A percentile compares a stretch with the other conserved stretches of the same genome.
Conservation (phyloP, 371 early-diverging fungal species). For the Apophysomyces trapeziformis region DNA sequence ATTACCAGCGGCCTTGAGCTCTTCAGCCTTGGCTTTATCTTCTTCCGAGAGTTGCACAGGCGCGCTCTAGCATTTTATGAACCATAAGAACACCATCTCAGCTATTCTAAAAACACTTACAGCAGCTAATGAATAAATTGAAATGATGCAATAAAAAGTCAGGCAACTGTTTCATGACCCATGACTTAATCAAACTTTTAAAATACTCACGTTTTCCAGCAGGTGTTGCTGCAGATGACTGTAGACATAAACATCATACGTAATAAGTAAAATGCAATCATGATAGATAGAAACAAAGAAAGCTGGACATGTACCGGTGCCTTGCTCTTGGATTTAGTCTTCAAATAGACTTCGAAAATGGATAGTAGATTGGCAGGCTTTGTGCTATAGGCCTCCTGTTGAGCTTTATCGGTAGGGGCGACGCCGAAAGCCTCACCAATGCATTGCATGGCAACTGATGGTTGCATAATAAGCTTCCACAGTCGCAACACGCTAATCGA, state of each 20-base stretch:
- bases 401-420: slow-evolving; percentile 71
- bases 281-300: slow-evolving; percentile 18
- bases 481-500: background rate
- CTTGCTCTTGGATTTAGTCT: slow-evolving; percentile 71
- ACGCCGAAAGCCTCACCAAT: slow-evolving; percentile 94
- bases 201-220: slow-evolving; percentile 24
- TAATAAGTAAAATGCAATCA: background rate
- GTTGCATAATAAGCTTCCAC: slow-evolving; percentile 21
- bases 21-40: slow-evolving; percentile 82
- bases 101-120: background rate
- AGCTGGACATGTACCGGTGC: slow-evolving; percentile 18
- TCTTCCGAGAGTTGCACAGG: slow-evolving; percentile 47
- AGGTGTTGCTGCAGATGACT: slow-evolving; percentile 14
- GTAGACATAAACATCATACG: background rate
- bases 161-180: background rate
- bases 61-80: background rate
- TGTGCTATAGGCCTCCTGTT: slow-evolving; percentile 71
- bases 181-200: background rate
- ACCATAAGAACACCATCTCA: background rate
- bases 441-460: slow-evolving; percentile 86
- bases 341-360: slow-evolving; percentile 92
- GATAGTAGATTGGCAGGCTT: slow-evolving; percentile 82
- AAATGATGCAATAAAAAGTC: background rate
- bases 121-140: slow-evolving; percentile 9
- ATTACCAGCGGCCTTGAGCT: slow-evolving; percentile 85